Evolutionary conservation across 176 grass and related monocot genomes (phyloP).

Genomic region (Eleusine indica): DNA sequence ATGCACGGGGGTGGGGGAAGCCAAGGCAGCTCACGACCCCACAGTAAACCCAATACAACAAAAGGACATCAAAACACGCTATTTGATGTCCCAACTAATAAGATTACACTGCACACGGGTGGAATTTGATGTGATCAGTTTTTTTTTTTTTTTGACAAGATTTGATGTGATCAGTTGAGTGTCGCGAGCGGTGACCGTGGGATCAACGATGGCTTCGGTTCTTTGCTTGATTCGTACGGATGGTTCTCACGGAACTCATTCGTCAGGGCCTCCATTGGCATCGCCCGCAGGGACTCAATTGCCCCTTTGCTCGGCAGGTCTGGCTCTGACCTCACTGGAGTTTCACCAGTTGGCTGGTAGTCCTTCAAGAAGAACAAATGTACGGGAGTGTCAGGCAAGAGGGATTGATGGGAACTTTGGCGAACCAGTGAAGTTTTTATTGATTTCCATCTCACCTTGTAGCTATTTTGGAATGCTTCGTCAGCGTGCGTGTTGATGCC

Average conservation of each 20-base stretch:
- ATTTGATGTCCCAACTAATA: slow-evolving; percentile 29
- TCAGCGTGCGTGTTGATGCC: slow-evolving; percentile 71
- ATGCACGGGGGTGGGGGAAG: slow-evolving; percentile 22
- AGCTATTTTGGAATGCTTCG: slow-evolving; percentile 58
- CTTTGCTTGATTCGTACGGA: slow-evolving; percentile 75
- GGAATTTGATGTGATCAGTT: slow-evolving; percentile 45
- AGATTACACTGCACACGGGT: slow-evolving; percentile 51
- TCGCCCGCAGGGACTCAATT: slow-evolving; percentile 83
- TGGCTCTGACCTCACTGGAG: slow-evolving; percentile 62
- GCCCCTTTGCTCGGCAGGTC: slow-evolving; percentile 75
- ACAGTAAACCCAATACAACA: slow-evolving; percentile 38
- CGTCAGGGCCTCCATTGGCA: slow-evolving; percentile 78
- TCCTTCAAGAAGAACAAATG: slow-evolving; percentile 51
- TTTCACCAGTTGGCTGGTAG: slow-evolving; percentile 80
- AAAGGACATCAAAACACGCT: slow-evolving; percentile 40
- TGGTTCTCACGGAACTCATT: slow-evolving; percentile 90
- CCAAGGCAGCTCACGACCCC: slow-evolving; percentile 55
- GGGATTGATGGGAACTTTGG: neutral
- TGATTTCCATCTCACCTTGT: slow-evolving; percentile 47
- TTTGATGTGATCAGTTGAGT: slow-evolving; percentile 52
- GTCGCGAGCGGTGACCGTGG: slow-evolving; percentile 85
- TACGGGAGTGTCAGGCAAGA: neutral
- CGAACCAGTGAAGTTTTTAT: neutral
- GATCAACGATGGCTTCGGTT: slow-evolving; percentile 65
- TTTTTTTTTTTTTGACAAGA: too few relatives aligned